A percentile compares a stretch with the other conserved stretches of the same genome.
These are phyloP conservation scores for Psilocybe tampanensis DNA, from an alignment of 768 basidiomycete species.

Conservation along the genomic window DNA sequence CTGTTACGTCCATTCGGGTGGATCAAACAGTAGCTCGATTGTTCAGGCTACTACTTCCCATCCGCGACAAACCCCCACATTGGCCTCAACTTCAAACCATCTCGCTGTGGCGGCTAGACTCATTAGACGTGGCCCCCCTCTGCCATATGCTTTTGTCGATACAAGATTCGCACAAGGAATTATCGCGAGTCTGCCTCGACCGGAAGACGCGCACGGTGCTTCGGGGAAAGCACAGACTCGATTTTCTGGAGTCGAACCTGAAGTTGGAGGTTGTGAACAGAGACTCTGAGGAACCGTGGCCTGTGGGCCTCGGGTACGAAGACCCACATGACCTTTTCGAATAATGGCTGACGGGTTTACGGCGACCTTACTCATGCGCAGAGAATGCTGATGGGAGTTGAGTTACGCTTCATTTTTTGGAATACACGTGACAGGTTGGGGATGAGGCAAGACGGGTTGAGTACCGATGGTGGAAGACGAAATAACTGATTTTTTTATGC, in stretches of 20 bases:
- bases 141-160: constrained; percentile 32
- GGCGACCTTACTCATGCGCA: background rate
- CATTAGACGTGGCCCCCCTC: constrained; percentile 32
- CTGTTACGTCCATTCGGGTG: constrained; percentile 32
- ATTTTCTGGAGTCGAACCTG: constrained; percentile 29
- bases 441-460: too few relatives aligned
- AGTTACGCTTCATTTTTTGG: background rate
- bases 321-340: constrained; percentile 33
- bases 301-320: constrained; percentile 37
- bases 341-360: constrained; percentile 1
- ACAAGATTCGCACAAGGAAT: constrained; percentile 2
- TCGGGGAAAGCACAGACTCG: constrained; percentile 29
- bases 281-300: constrained; percentile 38
- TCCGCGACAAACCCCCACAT: constrained; percentile 4
- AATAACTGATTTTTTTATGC: background rate
- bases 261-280: constrained; percentile 27
- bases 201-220: constrained; percentile 38
- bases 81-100: constrained; percentile 41
- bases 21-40: constrained; percentile 35
- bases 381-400: background rate
- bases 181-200: constrained; percentile 34
- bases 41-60: constrained; percentile 29
- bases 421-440: background rate
- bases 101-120: constrained; percentile 32
- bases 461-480: background rate